Conservation (phyloP, 768 basidiomycete species). For the Kwoniella newhampshirensis region DNA sequence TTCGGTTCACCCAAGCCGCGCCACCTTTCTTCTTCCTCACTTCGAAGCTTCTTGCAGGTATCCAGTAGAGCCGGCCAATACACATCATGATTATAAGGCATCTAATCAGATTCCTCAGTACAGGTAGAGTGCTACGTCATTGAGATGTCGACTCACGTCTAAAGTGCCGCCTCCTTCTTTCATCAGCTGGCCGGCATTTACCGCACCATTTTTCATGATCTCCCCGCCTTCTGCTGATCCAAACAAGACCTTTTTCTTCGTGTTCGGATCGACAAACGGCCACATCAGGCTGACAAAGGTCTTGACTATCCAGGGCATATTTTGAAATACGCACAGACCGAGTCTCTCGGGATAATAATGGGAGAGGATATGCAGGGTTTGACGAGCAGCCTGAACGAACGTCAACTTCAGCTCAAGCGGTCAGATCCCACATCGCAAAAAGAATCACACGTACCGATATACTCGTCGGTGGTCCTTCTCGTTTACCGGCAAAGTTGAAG, state of each 20-base stretch:
- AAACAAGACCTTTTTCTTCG: slow-evolving; percentile 39
- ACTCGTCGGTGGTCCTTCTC: slow-evolving; percentile 37
- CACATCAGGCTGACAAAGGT: slow-evolving; percentile 49
- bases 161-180: slow-evolving; percentile 44
- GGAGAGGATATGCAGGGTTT: slow-evolving; percentile 38
- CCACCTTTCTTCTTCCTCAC: slow-evolving; percentile 27
- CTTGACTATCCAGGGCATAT: slow-evolving; percentile 46
- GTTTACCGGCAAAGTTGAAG: slow-evolving; percentile 48
- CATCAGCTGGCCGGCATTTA: slow-evolving; percentile 32
- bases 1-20: slow-evolving; percentile 21
- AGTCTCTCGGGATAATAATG: slow-evolving; percentile 48
- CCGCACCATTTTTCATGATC: slow-evolving; percentile 22
- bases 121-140: background rate
- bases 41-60: slow-evolving; percentile 23
- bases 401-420: background rate
- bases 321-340: slow-evolving; percentile 32
- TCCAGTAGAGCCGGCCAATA: slow-evolving; percentile 41
- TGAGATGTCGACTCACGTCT: slow-evolving; percentile 31
- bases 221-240: slow-evolving; percentile 18
- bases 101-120: slow-evolving; percentile 14
- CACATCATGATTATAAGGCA: slow-evolving; percentile 38
- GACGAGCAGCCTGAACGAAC: slow-evolving; percentile 30
- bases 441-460: slow-evolving; percentile 28
- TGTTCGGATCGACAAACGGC: slow-evolving; percentile 51
- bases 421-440: background rate